Evolutionary conservation across 1,284 basidiomycete species (phyloP).

Genomic region (Phellinidium pouzarii): DNA sequence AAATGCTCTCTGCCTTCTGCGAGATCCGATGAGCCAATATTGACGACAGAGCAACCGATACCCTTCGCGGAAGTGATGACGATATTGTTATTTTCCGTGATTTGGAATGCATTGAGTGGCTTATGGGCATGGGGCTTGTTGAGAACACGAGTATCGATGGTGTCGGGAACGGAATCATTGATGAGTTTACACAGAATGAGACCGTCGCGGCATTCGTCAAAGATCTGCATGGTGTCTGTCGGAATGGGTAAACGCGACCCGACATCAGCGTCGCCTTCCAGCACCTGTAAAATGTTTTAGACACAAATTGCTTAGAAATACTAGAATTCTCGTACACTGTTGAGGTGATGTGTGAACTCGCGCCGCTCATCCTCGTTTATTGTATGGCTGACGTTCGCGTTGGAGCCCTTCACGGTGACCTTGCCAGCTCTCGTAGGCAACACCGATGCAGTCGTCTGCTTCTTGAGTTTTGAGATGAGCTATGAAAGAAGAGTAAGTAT

Average conservation of each 20-base stretch:
- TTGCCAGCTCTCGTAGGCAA: slow-evolving; percentile 79
- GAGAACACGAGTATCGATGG: slow-evolving; percentile 96
- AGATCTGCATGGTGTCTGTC: slow-evolving; percentile 98
- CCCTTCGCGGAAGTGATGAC: slow-evolving; percentile 97
- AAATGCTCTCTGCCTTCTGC: slow-evolving; percentile 94
- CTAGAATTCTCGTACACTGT: slow-evolving; percentile 50
- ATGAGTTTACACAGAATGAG: slow-evolving; percentile 97
- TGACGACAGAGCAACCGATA: slow-evolving; percentile 97
- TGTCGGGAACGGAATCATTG: slow-evolving; percentile 98
- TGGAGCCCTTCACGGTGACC: slow-evolving; percentile 91
- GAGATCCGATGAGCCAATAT: slow-evolving; percentile 92
- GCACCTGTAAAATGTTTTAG: slow-evolving; percentile 46
- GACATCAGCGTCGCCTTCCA: slow-evolving; percentile 87
- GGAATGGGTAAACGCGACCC: slow-evolving; percentile 85
- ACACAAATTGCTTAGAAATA: slow-evolving; percentile 12
- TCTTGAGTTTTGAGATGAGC: slow-evolving; percentile 78
- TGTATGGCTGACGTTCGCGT: slow-evolving; percentile 94
- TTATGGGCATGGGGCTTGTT: slow-evolving; percentile 80
- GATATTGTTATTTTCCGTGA: slow-evolving; percentile 99
- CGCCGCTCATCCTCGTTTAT: slow-evolving; percentile 96
- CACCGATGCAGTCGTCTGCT: slow-evolving; percentile 45
- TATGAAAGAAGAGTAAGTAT: slow-evolving; percentile 27
- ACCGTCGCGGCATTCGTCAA: slow-evolving; percentile 95
- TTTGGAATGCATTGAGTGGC: slow-evolving; percentile 92
- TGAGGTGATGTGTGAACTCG: slow-evolving; percentile 98